Conservation (phyloP, 345 rosid species). For the Ricinus communis region DNA sequence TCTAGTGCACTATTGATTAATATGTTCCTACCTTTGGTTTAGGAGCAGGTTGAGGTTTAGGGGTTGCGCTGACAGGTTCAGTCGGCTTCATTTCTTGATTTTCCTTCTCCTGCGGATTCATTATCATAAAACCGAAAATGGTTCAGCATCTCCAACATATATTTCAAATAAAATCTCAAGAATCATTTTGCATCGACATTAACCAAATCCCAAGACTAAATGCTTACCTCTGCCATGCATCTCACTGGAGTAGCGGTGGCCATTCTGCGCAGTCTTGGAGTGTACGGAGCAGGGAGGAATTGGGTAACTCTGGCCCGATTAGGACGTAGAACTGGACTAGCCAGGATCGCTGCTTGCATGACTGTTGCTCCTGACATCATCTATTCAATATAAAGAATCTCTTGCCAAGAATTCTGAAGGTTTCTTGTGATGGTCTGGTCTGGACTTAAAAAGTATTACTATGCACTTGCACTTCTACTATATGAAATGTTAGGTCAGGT, state of each 20-base stretch:
- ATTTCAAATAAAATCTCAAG: not conserved
- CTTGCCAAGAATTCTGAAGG: too few species aligned
- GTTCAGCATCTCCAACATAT: not conserved
- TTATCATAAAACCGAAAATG: not conserved
- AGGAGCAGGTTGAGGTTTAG: not conserved
- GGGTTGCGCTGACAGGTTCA: not conserved
- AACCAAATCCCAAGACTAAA: too few species aligned
- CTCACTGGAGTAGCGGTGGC: constrained; percentile 24
- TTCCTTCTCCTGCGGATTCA: not conserved
- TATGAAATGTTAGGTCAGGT: too few species aligned
- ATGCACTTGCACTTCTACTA: too few species aligned
- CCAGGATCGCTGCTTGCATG: constrained; percentile 48
- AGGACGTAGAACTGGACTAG: constrained; percentile 28
- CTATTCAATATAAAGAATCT: not conserved
- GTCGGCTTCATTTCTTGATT: not conserved
- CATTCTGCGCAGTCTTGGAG: constrained; percentile 28
- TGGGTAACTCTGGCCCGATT: constrained; percentile 16
- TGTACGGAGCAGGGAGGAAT: constrained; percentile 18
- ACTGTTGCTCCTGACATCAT: constrained; percentile 42
- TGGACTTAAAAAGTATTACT: too few species aligned
- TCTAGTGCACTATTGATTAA: too few species aligned
- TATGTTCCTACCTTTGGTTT: constrained; percentile 29
- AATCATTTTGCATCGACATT: too few species aligned
- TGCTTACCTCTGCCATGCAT: constrained; percentile 47
- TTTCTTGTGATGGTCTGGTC: too few species aligned